phyloP scores from a whole-genome alignment of 176 grass and related monocot genomes.

The Aegilops umbellulata region DNA sequence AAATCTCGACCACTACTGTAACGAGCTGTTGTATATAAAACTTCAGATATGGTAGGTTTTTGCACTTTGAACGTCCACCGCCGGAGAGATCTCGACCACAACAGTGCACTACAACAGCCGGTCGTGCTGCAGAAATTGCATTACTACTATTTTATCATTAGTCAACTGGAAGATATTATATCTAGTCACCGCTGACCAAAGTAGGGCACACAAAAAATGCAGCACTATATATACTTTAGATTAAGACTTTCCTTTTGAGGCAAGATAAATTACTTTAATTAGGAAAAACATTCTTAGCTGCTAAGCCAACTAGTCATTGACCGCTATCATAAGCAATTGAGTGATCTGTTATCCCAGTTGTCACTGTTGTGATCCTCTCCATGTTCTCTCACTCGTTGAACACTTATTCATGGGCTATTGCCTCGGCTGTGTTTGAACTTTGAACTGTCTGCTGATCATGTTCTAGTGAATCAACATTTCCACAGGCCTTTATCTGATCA shows the following conservation, averaged over 20 bases:
- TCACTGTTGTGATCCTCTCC: too few relatives aligned
- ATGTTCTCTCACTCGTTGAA: too few relatives aligned
- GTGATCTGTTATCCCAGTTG: too few relatives aligned
- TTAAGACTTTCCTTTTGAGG: neutral
- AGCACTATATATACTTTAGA: neutral
- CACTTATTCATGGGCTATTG: too few relatives aligned
- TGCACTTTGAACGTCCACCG: neutral
- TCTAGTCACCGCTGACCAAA: neutral
- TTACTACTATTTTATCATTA: neutral
- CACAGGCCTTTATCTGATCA: too few relatives aligned
- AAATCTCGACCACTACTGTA: neutral
- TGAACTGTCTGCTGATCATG: too few relatives aligned
- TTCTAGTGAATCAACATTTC: too few relatives aligned
- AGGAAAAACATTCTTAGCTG: neutral
- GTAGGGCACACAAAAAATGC: neutral
- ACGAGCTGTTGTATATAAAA: neutral
- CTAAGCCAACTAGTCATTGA: neutral
- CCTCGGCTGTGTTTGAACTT: too few relatives aligned
- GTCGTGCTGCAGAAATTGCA: neutral
- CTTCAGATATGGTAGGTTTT: neutral
- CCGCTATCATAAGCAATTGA: too few relatives aligned
- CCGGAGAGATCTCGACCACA: neutral
- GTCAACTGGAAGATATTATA: neutral
- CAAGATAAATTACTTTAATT: neutral
- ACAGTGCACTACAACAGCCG: neutral